phyloP scores from a whole-genome alignment of 1,284 basidiomycete species.

The Rhodotorula sp. region DNA sequence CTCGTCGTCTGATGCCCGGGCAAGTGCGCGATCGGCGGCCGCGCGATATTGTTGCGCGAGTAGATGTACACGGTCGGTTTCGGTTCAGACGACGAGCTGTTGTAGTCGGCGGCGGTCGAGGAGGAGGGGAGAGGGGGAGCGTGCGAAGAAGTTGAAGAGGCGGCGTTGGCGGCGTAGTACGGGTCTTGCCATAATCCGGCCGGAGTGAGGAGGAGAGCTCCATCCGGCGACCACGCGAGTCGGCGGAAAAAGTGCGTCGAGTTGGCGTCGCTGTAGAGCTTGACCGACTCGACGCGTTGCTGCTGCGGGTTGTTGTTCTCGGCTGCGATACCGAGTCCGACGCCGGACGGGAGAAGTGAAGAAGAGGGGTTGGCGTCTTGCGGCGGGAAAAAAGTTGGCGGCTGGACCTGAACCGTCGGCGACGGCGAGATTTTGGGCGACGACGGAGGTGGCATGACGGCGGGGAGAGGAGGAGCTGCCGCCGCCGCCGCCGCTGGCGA shows the following conservation, averaged over 20 bases:
- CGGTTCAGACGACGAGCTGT: slow-evolving; percentile 45
- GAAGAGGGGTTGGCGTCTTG: neutral
- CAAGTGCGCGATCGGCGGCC: slow-evolving; percentile 86
- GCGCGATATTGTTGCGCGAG: slow-evolving; percentile 85
- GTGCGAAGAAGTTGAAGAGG: slow-evolving; percentile 5
- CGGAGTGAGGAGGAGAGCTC: slow-evolving; percentile 85
- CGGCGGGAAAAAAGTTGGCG: neutral
- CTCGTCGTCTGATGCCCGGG: slow-evolving; percentile 95
- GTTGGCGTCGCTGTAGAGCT: slow-evolving; percentile 91
- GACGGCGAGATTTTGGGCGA: slow-evolving; percentile 10
- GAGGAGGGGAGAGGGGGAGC: neutral
- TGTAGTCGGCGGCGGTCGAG: slow-evolving; percentile 38
- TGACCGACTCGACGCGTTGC: slow-evolving; percentile 17
- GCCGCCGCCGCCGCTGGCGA: slow-evolving; percentile 30
- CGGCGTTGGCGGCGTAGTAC: slow-evolving; percentile 48
- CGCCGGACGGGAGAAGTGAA: neutral
- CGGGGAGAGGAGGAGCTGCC: slow-evolving; percentile 22
- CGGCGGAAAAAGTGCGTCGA: slow-evolving; percentile 95
- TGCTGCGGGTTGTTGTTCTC: neutral
- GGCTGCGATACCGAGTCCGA: neutral
- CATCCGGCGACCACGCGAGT: slow-evolving; percentile 90
- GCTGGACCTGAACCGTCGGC: neutral
- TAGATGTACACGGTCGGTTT: slow-evolving; percentile 85
- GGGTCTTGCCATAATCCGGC: slow-evolving; percentile 95
- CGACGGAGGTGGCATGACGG: slow-evolving; percentile 27